These are phyloP conservation scores for Vaccinium corymbosum DNA, from an alignment of 148 eudicot genomes.

Conservation along the genomic window DNA sequence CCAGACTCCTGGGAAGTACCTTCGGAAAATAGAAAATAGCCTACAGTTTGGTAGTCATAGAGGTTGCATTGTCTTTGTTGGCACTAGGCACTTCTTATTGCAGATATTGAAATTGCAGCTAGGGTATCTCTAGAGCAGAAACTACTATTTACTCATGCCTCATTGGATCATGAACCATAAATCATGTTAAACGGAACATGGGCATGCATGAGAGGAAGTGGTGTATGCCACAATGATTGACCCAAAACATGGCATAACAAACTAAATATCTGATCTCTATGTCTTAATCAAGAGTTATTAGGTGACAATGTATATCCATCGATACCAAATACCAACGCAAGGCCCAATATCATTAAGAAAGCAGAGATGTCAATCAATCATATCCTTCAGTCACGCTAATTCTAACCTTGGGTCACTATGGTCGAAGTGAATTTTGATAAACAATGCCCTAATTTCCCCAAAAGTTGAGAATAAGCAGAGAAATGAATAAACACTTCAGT, in stretches of 20 bases:
- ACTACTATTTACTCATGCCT: not conserved
- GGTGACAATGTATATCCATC: not conserved
- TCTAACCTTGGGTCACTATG: constrained; percentile 3
- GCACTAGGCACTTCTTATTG: not conserved
- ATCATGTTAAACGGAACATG: not conserved
- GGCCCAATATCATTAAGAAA: not conserved
- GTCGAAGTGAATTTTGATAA: not conserved
- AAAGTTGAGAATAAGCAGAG: too few species aligned
- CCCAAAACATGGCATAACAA: not conserved
- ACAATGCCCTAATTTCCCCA: not conserved
- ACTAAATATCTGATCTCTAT: not conserved
- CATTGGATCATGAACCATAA: not conserved
- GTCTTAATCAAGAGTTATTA: not conserved
- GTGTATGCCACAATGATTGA: not conserved
- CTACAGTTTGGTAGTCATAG: not conserved
- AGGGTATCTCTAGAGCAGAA: not conserved
- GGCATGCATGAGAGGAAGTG: not conserved
- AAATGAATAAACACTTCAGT: too few species aligned
- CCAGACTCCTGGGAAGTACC: not conserved
- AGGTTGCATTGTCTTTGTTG: not conserved
- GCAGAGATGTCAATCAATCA: not conserved
- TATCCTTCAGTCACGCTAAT: not conserved
- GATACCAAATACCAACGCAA: not conserved
- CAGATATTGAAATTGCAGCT: not conserved
- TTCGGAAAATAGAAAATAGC: not conserved